Base-by-base conservation (phyloP, 1,284 basidiomycete genomes). In the Cystobasidium slooffiae region DNA sequence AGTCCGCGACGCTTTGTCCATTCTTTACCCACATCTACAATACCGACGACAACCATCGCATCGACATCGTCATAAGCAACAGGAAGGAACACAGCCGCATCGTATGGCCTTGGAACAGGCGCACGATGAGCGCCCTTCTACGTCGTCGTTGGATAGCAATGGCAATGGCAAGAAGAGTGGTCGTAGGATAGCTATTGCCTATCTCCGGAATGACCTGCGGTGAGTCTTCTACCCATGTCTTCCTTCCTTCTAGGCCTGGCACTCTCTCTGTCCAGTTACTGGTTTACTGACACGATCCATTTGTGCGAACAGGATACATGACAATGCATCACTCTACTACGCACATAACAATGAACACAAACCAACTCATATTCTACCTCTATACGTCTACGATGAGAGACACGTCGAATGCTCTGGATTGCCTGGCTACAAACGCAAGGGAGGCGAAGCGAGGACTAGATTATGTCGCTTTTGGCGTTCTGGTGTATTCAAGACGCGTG, bases 381-480 rank as follows among this genome's bases (percentile, higher is more conserved):
- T 87, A 59, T 87, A 84, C 79, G 84, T 87, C 70, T 85, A 87
- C 67, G 85, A 87, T 76, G 85, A 86, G 67, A 81, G 84, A 7
- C 83, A 84, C 75, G 79, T 87, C 69, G 86, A 87, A 75, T 81
- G 86, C 20, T 83, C 83, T 9, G 83, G 82, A 3, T 77, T 87
- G n/a, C 81, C 84, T 1, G 82, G 81, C 1, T 84, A 82, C 68
- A 72, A 82, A 44, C 72, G 80, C 10, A 72, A 81, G 72, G 79
- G 82, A 10, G 80, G 80, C 8, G 80, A 82, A 74, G 83, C 82
- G 0, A 76, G 79, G 20, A 82, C 81, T 20, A 78, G 84, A 18
- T 78, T 85, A 37, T 84, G 82, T 39, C 80, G 81, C 7, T 87
- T 87, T 64, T 86, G 85, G 84, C 80, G 86, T 47, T 86, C 85